These are phyloP conservation scores for Sarcodon sp. DNA, from an alignment of 768 basidiomycete species.

Conservation along the genomic window DNA sequence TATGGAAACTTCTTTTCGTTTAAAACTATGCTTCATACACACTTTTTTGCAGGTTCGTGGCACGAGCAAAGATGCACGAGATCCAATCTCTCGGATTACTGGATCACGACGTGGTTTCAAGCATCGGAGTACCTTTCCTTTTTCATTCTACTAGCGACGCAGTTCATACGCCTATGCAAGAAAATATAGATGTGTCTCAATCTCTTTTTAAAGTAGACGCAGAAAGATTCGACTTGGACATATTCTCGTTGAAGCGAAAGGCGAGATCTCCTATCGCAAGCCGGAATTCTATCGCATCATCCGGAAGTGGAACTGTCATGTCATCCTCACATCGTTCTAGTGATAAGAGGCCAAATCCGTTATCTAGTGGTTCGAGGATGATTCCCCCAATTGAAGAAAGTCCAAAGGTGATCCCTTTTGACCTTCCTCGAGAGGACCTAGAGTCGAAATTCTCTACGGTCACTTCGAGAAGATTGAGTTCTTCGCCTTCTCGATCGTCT, in stretches of 20 bases:
- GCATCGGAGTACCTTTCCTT: constrained; percentile 78
- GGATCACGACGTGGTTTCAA: constrained; percentile 83
- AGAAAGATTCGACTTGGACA: constrained; percentile 61
- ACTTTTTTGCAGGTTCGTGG: constrained; percentile 54
- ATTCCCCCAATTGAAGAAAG: constrained; percentile 67
- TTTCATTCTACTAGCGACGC: constrained; percentile 26
- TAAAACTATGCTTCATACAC: neutral
- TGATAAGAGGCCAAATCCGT: constrained; percentile 26
- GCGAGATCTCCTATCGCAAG: constrained; percentile 15
- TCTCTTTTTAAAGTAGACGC: constrained; percentile 36
- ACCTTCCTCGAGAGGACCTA: constrained; percentile 33
- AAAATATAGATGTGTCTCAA: neutral
- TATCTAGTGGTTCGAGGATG: constrained; percentile 26
- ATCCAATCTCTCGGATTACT: constrained; percentile 90
- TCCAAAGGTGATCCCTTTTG: constrained; percentile 34
- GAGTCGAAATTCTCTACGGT: constrained; percentile 9
- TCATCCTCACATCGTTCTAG: constrained; percentile 23
- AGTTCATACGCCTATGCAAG: constrained; percentile 6
- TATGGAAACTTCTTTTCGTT: constrained; percentile 5
- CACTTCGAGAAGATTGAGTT: constrained; percentile 26
- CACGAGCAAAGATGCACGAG: constrained; percentile 94
- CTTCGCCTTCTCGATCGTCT: constrained; percentile 58
- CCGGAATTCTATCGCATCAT: constrained; percentile 29
- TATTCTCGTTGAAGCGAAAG: constrained; percentile 42
- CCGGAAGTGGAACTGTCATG: constrained; percentile 21